Percentiles rank a stretch among this genome's conserved stretches.
Evolutionary conservation across 306 rosid genomes (phyloP).

Genomic region (Arachis hypogaea): DNA sequence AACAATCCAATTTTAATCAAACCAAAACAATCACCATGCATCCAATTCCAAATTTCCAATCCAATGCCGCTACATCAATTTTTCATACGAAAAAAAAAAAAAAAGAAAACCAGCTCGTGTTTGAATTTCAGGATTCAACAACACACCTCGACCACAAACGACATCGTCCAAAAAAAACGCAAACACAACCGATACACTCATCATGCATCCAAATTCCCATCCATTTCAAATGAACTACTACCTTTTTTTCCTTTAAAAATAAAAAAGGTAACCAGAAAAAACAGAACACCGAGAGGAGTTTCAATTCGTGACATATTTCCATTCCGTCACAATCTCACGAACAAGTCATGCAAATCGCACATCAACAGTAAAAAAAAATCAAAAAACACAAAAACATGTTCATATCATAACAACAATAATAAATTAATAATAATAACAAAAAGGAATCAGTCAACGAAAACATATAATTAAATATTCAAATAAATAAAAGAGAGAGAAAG

Average conservation of each 20-base stretch:
- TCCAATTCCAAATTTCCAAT: neutral
- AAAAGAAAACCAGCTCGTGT: too few species aligned
- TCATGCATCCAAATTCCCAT: neutral
- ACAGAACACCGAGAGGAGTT: too few species aligned
- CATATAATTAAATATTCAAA: neutral
- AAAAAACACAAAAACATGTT: neutral
- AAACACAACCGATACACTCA: conserved; percentile 20
- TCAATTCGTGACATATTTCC: neutral
- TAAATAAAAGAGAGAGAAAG: neutral
- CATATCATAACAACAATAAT: neutral
- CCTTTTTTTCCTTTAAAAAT: neutral
- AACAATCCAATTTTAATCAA: conserved; percentile 2
- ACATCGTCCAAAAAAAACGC: too few species aligned
- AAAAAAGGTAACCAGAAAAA: too few species aligned
- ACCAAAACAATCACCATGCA: neutral
- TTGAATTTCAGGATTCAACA: too few species aligned
- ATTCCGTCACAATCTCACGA: neutral
- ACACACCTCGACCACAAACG: too few species aligned
- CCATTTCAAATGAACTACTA: neutral
- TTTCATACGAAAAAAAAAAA: too few species aligned
- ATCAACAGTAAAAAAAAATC: neutral
- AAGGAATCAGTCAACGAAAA: neutral
- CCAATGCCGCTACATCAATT: too few species aligned
- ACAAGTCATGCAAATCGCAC: neutral
- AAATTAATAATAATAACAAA: neutral